These are phyloP conservation scores for Globisporangium echinulatum DNA, from an alignment of 352 stramenopile genomes.

Conservation along the genomic window DNA sequence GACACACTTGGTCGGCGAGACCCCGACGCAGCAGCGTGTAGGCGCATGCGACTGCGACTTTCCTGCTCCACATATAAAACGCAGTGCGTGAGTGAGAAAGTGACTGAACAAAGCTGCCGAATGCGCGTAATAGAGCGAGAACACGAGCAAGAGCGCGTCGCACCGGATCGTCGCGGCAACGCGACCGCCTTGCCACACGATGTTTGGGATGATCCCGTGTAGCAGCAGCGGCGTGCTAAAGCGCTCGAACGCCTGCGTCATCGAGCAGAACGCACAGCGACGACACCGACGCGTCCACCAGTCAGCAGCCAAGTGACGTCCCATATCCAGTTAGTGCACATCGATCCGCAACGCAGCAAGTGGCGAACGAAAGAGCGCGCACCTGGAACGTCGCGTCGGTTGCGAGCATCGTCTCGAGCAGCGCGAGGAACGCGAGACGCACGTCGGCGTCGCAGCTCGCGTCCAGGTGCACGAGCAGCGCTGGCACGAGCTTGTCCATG, in stretches of 20 bases:
- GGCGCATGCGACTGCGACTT: slow-evolving; percentile 82
- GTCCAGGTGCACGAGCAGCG: slow-evolving; percentile 63
- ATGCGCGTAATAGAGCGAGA: not conserved
- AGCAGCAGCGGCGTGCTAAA: slow-evolving; percentile 56
- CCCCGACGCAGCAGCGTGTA: slow-evolving; percentile 81
- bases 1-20: slow-evolving; percentile 60
- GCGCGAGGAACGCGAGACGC: slow-evolving; percentile 72
- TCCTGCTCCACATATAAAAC: slow-evolving; percentile 31
- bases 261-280: not conserved
- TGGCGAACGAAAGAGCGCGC: not conserved
- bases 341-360: not conserved
- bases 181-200: slow-evolving; percentile 83
- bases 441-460: slow-evolving; percentile 64
- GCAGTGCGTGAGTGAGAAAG: not conserved
- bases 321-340: too few species aligned
- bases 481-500: slow-evolving; percentile 48
- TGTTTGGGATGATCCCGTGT: slow-evolving; percentile 84
- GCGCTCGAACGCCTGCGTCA: slow-evolving; percentile 46
- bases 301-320: too few species aligned
- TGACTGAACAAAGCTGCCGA: too few species aligned
- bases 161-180: slow-evolving; percentile 83
- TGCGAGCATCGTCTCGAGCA: slow-evolving; percentile 79
- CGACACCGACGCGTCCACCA: too few species aligned
- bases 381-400: slow-evolving; percentile 48
- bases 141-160: not conserved